Conservation (phyloP, 169 alveolate species). For the Theileria annulata region DNA sequence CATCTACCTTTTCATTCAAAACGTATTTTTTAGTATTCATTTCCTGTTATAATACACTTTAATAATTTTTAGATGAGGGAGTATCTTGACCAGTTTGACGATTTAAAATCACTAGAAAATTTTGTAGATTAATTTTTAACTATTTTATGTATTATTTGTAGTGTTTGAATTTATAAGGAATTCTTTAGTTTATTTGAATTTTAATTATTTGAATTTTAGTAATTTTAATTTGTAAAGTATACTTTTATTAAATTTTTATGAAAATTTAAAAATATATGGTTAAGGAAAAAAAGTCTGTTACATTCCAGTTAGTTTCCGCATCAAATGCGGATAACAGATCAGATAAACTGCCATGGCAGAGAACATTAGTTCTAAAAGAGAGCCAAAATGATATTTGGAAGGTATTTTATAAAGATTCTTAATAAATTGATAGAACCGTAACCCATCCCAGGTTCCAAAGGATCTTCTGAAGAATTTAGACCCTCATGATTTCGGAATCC, state of each 20-base stretch:
- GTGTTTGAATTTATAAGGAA: background rate
- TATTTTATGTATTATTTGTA: background rate
- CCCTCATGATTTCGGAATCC: slow-evolving; percentile 64
- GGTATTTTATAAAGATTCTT: slow-evolving; percentile 8
- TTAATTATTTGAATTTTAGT: background rate
- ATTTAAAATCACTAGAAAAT: slow-evolving; percentile 22
- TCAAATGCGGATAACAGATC: slow-evolving; percentile 54
- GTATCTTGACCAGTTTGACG: slow-evolving; percentile 60
- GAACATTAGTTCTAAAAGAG: slow-evolving; percentile 44
- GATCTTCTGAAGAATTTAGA: slow-evolving; percentile 31
- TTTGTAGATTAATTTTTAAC: background rate
- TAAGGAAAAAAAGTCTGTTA: slow-evolving; percentile 31
- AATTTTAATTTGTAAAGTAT: background rate
- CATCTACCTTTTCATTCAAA: slow-evolving; percentile 70
- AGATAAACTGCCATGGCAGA: slow-evolving; percentile 38
- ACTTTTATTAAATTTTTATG: background rate
- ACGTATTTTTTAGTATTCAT: slow-evolving; percentile 7
- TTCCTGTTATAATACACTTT: no score
- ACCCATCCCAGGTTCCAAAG: slow-evolving; percentile 27
- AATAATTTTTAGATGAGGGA: slow-evolving; percentile 29
- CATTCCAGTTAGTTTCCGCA: slow-evolving; percentile 59
- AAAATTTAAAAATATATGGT: background rate
- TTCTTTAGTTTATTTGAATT: background rate
- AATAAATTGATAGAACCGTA: slow-evolving; percentile 30
- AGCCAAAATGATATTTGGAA: slow-evolving; percentile 38